Percentiles rank a stretch among this genome's conserved stretches.
These are phyloP conservation scores for Ogataea thermomethanolica DNA, from an alignment of 805 yeast species.

Conservation along the genomic window DNA sequence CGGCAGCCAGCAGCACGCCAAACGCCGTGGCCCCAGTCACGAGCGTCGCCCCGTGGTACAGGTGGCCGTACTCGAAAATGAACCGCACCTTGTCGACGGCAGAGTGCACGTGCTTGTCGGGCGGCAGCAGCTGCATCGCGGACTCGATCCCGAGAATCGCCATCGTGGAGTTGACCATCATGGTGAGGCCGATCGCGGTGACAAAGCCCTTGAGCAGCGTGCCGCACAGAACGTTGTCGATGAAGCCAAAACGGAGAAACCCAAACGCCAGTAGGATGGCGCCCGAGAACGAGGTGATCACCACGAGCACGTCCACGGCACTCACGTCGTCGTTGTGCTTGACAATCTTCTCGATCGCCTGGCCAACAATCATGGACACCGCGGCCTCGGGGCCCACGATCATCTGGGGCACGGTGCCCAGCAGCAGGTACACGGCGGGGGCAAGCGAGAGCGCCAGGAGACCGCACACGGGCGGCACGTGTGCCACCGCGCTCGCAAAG, in stretches of 20 bases:
- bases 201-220: constrained; percentile 79
- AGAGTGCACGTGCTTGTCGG: constrained; percentile 54
- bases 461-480: constrained; percentile 78
- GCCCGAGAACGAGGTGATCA: constrained; percentile 75
- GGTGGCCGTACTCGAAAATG: constrained; percentile 43
- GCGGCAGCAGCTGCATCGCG: constrained; percentile 42
- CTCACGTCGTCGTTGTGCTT: constrained; percentile 40
- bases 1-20: constrained; percentile 38
- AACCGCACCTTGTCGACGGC: constrained; percentile 68
- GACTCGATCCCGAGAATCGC: constrained; percentile 66
- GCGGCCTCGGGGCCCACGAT: constrained; percentile 93
- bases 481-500: constrained; percentile 80
- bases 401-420: constrained; percentile 87
- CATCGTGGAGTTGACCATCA: constrained; percentile 73
- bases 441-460: constrained; percentile 72
- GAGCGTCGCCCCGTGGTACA: constrained; percentile 58
- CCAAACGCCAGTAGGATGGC: constrained; percentile 70
- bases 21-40: constrained; percentile 56
- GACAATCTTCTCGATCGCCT: constrained; percentile 57
- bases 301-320: constrained; percentile 57
- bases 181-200: constrained; percentile 79
- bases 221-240: constrained; percentile 75
- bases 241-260: constrained; percentile 76
- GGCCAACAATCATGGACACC: constrained; percentile 78
- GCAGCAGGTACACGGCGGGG: constrained; percentile 69